Percentiles rank a stretch among this genome's conserved stretches.
phyloP scores from a whole-genome alignment of 2,329 filamentous ascomycete genomes.

The Zymoseptoria brevis region DNA sequence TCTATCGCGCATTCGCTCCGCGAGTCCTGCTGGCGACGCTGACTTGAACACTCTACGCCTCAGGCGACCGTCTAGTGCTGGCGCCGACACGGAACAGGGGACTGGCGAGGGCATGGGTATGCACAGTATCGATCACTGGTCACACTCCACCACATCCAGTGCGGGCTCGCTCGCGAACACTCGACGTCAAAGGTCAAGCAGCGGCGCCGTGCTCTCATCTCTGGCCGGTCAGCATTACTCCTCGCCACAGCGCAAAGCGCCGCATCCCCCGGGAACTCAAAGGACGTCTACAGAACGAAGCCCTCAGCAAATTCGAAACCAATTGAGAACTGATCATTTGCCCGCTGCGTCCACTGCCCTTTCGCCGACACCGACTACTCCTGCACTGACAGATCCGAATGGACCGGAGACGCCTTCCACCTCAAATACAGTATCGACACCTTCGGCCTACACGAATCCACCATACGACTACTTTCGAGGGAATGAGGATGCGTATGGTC shows the following conservation, averaged over 20 bases:
- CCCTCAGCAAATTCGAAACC: conserved; percentile 22
- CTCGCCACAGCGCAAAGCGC: conserved; percentile 5
- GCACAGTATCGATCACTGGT: conserved; percentile 50
- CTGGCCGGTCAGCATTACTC: conserved; percentile 26
- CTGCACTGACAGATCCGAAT: conserved; percentile 20
- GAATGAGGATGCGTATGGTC: conserved; percentile 20
- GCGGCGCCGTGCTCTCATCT: conserved; percentile 30
- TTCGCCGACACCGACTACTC: conserved; percentile 28
- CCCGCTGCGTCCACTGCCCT: conserved; percentile 23
- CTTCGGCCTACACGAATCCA: conserved; percentile 15
- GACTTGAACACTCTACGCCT: conserved; percentile 19
- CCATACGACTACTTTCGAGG: conserved; percentile 26
- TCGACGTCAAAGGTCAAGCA: conserved; percentile 34
- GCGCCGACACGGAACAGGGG: not conserved
- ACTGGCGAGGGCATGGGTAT: conserved; percentile 36
- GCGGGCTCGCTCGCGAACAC: conserved; percentile 30
- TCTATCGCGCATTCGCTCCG: conserved; percentile 16
- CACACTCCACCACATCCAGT: conserved; percentile 49
- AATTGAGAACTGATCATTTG: conserved; percentile 15
- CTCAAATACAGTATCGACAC: conserved; percentile 27
- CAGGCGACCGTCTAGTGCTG: conserved; percentile 12
- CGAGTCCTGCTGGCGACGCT: conserved; percentile 18
- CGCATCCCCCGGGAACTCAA: not conserved
- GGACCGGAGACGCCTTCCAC: conserved; percentile 28
- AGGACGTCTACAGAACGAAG: conserved; percentile 13